Percentiles rank a stretch among this genome's conserved stretches.
Evolutionary conservation across 257 asterid species (phyloP).

Genomic region (Capsicum chinense): DNA sequence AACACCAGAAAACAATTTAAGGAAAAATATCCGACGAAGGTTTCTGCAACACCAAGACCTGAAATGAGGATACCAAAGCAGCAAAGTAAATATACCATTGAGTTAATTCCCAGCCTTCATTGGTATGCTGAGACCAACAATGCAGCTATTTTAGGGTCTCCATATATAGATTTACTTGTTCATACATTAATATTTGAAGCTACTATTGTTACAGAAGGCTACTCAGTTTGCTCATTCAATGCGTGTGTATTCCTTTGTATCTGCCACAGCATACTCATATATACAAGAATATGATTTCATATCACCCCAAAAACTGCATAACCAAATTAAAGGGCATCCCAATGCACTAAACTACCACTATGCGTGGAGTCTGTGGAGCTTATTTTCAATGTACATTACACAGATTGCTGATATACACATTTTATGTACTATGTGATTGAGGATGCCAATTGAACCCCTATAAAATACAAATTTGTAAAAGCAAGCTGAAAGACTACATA

Average conservation of each 20-base stretch:
- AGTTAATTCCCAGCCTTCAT: not conserved
- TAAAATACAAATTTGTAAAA: not conserved
- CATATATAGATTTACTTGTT: not conserved
- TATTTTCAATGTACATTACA: not conserved
- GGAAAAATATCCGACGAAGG: not conserved
- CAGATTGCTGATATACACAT: not conserved
- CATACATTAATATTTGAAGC: constrained; percentile 7
- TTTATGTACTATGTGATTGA: not conserved
- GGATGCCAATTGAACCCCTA: not conserved
- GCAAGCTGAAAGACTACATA: not conserved
- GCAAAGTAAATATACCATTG: not conserved
- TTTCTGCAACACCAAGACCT: constrained; percentile 1
- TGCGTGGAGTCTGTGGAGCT: no score
- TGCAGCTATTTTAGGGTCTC: not conserved
- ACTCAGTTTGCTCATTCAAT: not conserved
- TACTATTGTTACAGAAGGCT: not conserved
- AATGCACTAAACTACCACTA: no score
- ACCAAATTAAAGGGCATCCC: no score
- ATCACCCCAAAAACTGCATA: constrained; percentile 6
- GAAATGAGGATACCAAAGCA: constrained; percentile 8
- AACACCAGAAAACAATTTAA: constrained; percentile 8
- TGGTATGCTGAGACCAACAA: not conserved
- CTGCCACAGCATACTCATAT: constrained; percentile 17
- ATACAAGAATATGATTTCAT: not conserved
- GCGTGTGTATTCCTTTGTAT: not conserved